phyloP scores from a whole-genome alignment of 257 asterid genomes.

The Cordia subcordata region DNA sequence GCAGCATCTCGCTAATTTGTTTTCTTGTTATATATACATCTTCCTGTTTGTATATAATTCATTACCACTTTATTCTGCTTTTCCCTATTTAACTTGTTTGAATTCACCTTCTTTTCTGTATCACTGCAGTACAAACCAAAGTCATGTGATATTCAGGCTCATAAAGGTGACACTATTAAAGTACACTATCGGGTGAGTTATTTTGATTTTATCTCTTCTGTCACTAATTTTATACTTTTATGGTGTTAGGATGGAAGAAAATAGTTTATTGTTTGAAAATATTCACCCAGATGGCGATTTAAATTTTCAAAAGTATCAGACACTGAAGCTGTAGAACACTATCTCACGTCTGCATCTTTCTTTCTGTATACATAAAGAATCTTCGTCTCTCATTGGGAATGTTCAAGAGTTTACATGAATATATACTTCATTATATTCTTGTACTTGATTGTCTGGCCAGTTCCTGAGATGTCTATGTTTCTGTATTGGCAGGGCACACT shows the following conservation, averaged over 20 bases:
- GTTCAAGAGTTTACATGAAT: no score
- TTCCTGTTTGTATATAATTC: no score
- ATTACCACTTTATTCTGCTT: not conserved
- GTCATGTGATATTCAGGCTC: conserved; percentile 79
- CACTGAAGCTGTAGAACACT: no score
- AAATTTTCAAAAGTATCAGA: no score
- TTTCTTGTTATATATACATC: no score
- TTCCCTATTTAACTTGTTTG: not conserved
- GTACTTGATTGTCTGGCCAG: not conserved
- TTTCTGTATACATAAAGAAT: no score
- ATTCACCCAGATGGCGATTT: no score
- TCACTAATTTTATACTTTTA: not conserved
- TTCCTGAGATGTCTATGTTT: not conserved
- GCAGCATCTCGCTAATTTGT: no score
- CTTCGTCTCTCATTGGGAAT: no score
- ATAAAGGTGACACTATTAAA: conserved; percentile 79
- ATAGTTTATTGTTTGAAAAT: not conserved
- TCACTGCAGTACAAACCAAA: conserved; percentile 85
- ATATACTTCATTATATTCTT: not conserved
- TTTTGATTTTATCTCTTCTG: not conserved
- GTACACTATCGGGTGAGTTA: conserved; percentile 91
- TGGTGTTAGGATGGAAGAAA: conserved; percentile 2
- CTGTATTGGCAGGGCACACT: conserved; percentile 70
- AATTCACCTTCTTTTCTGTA: not conserved
- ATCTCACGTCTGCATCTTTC: no score